A percentile compares a stretch with the other conserved stretches of the same genome.
phyloP scores from a whole-genome alignment of 2,329 filamentous ascomycete species.

The Colletotrichum navitas region DNA sequence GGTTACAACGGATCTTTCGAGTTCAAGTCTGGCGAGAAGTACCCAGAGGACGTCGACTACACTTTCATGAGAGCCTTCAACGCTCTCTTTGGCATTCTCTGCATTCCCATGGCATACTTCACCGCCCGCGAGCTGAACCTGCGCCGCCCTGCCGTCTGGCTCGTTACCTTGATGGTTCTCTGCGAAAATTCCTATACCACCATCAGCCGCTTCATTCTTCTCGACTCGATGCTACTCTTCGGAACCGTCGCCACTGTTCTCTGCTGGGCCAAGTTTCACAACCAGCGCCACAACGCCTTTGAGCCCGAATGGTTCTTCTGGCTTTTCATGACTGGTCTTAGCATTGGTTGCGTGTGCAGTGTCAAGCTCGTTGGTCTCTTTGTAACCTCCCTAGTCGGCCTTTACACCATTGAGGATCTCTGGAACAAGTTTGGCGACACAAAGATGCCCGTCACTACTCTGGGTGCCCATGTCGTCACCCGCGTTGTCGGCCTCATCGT shows the following conservation, averaged over 20 bases:
- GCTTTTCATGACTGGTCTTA: slow-evolving; percentile 93
- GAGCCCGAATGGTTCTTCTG: slow-evolving; percentile 93
- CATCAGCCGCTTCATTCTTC: slow-evolving; percentile 96
- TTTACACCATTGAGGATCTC: slow-evolving; percentile 96
- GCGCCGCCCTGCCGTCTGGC: slow-evolving; percentile 88
- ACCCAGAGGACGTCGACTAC: slow-evolving; percentile 94
- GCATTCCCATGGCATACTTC: slow-evolving; percentile 93
- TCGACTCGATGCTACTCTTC: slow-evolving; percentile 98
- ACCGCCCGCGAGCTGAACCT: slow-evolving; percentile 93
- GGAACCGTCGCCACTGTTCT: slow-evolving; percentile 98
- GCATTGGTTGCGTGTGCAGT: slow-evolving; percentile 97
- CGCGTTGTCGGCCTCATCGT: slow-evolving; percentile 90
- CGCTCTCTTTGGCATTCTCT: slow-evolving; percentile 91
- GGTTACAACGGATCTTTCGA: slow-evolving; percentile 99
- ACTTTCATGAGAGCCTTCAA: slow-evolving; percentile 99
- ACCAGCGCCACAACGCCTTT: slow-evolving; percentile 86
- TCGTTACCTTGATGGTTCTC: slow-evolving; percentile 95
- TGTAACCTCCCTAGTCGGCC: slow-evolving; percentile 90
- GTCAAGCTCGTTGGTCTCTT: slow-evolving; percentile 99
- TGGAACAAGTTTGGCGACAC: slow-evolving; percentile 98
- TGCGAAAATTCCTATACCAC: slow-evolving; percentile 99
- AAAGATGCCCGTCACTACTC: slow-evolving; percentile 82
- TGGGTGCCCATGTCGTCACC: slow-evolving; percentile 83
- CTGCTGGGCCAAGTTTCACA: slow-evolving; percentile 98
- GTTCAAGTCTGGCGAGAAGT: slow-evolving; percentile 98